Percentiles rank a stretch among this genome's conserved stretches.
phyloP scores from a whole-genome alignment of 139 green algal genomes.

The Parachlorella kessleri region DNA sequence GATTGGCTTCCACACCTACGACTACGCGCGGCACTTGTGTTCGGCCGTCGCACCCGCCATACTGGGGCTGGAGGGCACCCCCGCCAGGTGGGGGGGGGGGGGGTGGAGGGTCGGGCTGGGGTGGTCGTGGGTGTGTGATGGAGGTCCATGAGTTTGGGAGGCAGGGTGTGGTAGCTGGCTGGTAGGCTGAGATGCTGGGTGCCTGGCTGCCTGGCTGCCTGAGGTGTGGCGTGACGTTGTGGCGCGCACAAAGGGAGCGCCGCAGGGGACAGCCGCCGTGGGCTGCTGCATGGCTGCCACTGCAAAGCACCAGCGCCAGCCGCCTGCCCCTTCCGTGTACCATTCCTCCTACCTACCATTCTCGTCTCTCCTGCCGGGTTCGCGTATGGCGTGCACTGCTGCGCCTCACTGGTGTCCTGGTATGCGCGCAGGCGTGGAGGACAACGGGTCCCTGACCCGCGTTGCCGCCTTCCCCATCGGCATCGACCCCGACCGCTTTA shows the following conservation, averaged over 20 bases:
- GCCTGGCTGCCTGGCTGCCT: too few species aligned
- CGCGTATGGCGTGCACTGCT: too few species aligned
- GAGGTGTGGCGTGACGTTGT: too few species aligned
- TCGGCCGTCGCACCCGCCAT: slow-evolving; percentile 90
- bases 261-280: too few species aligned
- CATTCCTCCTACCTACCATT: slow-evolving; percentile 16
- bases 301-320: too few species aligned
- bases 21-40: slow-evolving; percentile 96
- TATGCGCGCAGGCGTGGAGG: slow-evolving; percentile 86
- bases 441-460: slow-evolving; percentile 86
- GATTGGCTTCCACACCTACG: slow-evolving; percentile 95
- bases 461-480: slow-evolving; percentile 95
- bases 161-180: neutral
- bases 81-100: slow-evolving; percentile 44
- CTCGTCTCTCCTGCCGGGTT: too few species aligned
- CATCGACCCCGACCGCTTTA: slow-evolving; percentile 98
- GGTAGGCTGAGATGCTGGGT: neutral
- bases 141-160: neutral
- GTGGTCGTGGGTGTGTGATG: neutral
- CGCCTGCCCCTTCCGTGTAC: too few species aligned
- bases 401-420: too few species aligned
- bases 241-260: too few species aligned
- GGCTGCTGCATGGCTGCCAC: too few species aligned
- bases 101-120: neutral
- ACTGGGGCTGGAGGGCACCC: slow-evolving; percentile 89